Conservation (phyloP, 2,329 filamentous ascomycete species). For the Monilinia fructigena region DNA sequence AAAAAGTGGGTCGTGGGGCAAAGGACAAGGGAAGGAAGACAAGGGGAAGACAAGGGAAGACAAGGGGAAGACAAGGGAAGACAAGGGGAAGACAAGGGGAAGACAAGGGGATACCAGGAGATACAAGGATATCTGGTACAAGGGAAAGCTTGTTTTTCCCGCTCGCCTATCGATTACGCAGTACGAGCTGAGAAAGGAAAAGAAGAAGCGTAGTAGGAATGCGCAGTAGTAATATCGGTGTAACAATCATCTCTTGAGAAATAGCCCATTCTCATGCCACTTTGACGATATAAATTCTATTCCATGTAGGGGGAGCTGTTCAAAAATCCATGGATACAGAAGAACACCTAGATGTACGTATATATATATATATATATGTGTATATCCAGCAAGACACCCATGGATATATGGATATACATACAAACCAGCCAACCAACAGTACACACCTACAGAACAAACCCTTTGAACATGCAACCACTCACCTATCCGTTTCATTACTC, state of each 20-base stretch:
- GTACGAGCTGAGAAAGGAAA: not conserved
- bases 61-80: not conserved
- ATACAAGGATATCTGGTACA: not conserved
- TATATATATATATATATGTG: too few relatives aligned
- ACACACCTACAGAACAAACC: too few relatives aligned
- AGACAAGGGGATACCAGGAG: not conserved
- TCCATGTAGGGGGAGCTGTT: too few relatives aligned
- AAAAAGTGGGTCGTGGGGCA: not conserved
- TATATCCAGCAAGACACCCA: too few relatives aligned
- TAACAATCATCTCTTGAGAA: not conserved
- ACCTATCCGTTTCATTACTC: too few relatives aligned
- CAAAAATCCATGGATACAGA: too few relatives aligned
- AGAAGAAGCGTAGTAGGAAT: too few relatives aligned
- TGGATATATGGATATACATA: too few relatives aligned
- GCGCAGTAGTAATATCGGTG: not conserved
- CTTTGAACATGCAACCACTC: too few relatives aligned
- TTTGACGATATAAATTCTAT: not conserved
- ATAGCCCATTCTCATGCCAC: not conserved
- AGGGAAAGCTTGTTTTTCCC: slow-evolving; percentile 13
- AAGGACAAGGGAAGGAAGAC: not conserved
- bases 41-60: not conserved
- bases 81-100: not conserved
- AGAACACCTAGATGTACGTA: too few relatives aligned
- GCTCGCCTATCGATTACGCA: slow-evolving; percentile 16
- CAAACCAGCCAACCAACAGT: too few relatives aligned